Evolutionary conservation across 1,284 basidiomycete genomes (phyloP), one percentile per base, ranked within the genome.

Genomic region (Ceratobasidium papillatum): DNA sequence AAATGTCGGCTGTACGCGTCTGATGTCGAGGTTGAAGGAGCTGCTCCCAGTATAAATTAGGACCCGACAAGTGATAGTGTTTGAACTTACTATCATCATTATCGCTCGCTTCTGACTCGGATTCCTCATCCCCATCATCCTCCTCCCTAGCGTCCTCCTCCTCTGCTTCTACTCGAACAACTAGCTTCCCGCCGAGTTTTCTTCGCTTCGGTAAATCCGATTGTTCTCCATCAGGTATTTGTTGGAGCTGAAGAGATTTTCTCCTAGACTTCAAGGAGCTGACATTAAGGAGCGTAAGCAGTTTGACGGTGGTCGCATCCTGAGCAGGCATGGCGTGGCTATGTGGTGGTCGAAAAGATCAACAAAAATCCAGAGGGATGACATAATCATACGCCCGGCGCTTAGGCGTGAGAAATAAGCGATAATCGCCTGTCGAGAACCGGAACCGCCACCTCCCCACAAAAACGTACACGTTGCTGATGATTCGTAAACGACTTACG

Each of bases 271-370:
- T 85, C 36, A 84, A 89, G 0, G 95, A 94, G 62, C 94, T 94
- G 1, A 98, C 94, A 82, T 99, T 99, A 36, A 99, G 87, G 0
- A 99, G 88, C 0, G 98, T 99, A 49, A 99, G 84, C 1, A 99
- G 89, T 76, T 91, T 91, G 56, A 92, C 92, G 1, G 90, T 91
- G n/a, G 91, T 88, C 9, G 86, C 83, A 79, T 88, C 89, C 27
- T 75, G 72, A 11, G 63, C 43, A 7, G 72, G 69, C 69, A 72
- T 72, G 30, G 30, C 34, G 47, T 59, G 56, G 69, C 19, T 56
- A 47, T 34, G 54, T 52, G 38, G 32, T 71, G 56, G 65, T 68
- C 27, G 65, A 38, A 38, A 22, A 27, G 32, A 69, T 54, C 12
- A 56, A 69, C 52, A 61, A 72, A 72, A 61, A 61, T 72, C 56